Evolutionary conservation across 352 stramenopile genomes (phyloP).

Genomic region (Phytophthora pluvialis): DNA sequence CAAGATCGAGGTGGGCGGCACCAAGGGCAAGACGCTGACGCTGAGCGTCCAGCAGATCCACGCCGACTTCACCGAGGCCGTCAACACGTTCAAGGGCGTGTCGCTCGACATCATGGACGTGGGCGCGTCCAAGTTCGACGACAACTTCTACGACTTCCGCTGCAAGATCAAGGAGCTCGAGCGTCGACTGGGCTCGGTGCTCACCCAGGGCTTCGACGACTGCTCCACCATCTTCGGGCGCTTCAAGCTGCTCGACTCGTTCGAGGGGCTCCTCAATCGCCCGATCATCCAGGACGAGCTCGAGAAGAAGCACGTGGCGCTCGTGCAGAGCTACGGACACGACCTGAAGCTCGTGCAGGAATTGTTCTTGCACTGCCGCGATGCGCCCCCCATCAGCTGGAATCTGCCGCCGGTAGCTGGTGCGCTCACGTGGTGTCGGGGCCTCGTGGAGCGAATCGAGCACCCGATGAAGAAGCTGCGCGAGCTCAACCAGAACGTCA

Average conservation of each 20-base stretch:
- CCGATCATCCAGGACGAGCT: slow-evolving; percentile 97
- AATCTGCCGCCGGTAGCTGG: slow-evolving; percentile 96
- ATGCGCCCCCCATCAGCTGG: slow-evolving; percentile 93
- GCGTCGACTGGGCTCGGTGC: slow-evolving; percentile 94
- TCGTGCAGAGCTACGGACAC: slow-evolving; percentile 96
- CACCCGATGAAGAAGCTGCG: slow-evolving; percentile 98
- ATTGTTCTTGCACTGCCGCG: slow-evolving; percentile 94
- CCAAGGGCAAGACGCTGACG: slow-evolving; percentile 96
- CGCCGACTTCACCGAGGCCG: slow-evolving; percentile 93
- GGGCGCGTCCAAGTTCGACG: slow-evolving; percentile 96
- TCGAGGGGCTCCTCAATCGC: slow-evolving; percentile 95
- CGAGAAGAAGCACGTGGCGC: slow-evolving; percentile 97
- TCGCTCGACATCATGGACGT: slow-evolving; percentile 99
- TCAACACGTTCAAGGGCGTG: slow-evolving; percentile 96
- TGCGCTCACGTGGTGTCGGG: slow-evolving; percentile 95
- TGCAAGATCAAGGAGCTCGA: slow-evolving; percentile 99
- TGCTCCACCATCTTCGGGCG: slow-evolving; percentile 96
- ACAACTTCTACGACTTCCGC: slow-evolving; percentile 98
- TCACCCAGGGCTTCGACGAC: slow-evolving; percentile 97
- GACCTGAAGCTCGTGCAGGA: slow-evolving; percentile 98
- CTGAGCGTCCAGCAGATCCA: slow-evolving; percentile 96
- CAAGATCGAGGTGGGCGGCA: slow-evolving; percentile 98
- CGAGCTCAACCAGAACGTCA: slow-evolving; percentile 96
- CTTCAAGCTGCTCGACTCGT: slow-evolving; percentile 98
- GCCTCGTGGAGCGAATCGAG: slow-evolving; percentile 95